Evolutionary conservation across 176 grass and related monocot species (phyloP).

Genomic region (Oryza meridionalis): DNA sequence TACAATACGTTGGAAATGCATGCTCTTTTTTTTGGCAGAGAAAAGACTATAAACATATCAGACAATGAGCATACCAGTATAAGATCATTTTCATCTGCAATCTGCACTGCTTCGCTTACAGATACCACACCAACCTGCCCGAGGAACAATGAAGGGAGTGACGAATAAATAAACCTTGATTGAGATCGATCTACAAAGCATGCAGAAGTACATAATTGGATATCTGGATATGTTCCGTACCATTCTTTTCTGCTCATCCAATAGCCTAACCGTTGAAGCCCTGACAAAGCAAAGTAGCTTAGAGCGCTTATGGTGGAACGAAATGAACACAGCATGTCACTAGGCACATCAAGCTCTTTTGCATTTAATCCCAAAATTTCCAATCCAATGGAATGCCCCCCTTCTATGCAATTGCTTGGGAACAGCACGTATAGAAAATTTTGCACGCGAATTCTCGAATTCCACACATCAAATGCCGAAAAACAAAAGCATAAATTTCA

Average conservation of each 20-base stretch:
- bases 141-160: slow-evolving; percentile 16
- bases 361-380: background rate
- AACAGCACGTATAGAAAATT: background rate
- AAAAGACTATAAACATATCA: background rate
- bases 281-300: slow-evolving; percentile 43
- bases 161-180: background rate
- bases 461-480: background rate
- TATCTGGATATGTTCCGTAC: slow-evolving; percentile 44
- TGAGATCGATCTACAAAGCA: background rate
- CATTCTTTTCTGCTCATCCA: slow-evolving; percentile 89
- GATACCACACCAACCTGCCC: slow-evolving; percentile 79
- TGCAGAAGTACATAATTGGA: slow-evolving; percentile 2
- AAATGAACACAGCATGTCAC: background rate
- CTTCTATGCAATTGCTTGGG: background rate
- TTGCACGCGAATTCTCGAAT: background rate
- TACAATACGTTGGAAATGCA: slow-evolving; percentile 3
- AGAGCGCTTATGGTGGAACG: background rate
- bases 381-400: slow-evolving; percentile 1
- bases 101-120: slow-evolving; percentile 69
- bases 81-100: slow-evolving; percentile 65
- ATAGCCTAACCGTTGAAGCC: slow-evolving; percentile 83
- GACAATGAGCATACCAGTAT: slow-evolving; percentile 61
- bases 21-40: no score
- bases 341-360: background rate
- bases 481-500: background rate